Evolutionary conservation across 352 stramenopile species (phyloP).

Genomic region (Phytophthora aleatoria): DNA sequence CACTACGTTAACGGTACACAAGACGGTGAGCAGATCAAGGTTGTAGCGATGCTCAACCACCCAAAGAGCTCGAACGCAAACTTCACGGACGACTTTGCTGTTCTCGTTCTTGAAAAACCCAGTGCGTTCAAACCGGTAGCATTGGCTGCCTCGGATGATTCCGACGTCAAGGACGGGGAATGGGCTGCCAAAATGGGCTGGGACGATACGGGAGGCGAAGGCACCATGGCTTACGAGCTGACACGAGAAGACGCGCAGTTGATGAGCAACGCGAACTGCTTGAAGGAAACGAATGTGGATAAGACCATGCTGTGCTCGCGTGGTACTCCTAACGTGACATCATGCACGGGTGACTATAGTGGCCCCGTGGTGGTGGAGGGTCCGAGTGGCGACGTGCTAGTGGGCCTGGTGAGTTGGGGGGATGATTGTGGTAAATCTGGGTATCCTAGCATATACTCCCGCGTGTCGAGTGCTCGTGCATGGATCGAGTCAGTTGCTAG

Average conservation of each 20-base stretch:
- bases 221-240: slow-evolving; percentile 25
- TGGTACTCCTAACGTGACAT: slow-evolving; percentile 29
- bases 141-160: slow-evolving; percentile 27
- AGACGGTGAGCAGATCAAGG: slow-evolving; percentile 49
- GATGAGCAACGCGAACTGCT: slow-evolving; percentile 42
- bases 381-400: slow-evolving; percentile 30
- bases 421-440: slow-evolving; percentile 42
- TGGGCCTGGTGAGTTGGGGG: slow-evolving; percentile 58
- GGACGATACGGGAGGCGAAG: slow-evolving; percentile 27
- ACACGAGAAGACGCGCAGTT: slow-evolving; percentile 42
- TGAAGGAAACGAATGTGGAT: slow-evolving; percentile 30
- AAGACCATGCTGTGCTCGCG: slow-evolving; percentile 50
- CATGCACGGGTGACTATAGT: slow-evolving; percentile 59
- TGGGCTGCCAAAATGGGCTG: slow-evolving; percentile 41
- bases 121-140: slow-evolving; percentile 40
- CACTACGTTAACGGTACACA: slow-evolving; percentile 46
- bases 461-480: slow-evolving; percentile 38
- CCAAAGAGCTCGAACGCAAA: not conserved
- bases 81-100: slow-evolving; percentile 41
- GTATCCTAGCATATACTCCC: slow-evolving; percentile 54
- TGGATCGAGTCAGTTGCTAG: slow-evolving; percentile 34
- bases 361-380: slow-evolving; percentile 44
- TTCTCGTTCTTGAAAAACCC: slow-evolving; percentile 46
- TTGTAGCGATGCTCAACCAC: slow-evolving; percentile 33
- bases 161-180: slow-evolving; percentile 26